Evolutionary conservation across 2,329 filamentous ascomycete species (phyloP), one percentile per base, ranked within the genome.

Genomic region (Herpotrichia juniperi): DNA sequence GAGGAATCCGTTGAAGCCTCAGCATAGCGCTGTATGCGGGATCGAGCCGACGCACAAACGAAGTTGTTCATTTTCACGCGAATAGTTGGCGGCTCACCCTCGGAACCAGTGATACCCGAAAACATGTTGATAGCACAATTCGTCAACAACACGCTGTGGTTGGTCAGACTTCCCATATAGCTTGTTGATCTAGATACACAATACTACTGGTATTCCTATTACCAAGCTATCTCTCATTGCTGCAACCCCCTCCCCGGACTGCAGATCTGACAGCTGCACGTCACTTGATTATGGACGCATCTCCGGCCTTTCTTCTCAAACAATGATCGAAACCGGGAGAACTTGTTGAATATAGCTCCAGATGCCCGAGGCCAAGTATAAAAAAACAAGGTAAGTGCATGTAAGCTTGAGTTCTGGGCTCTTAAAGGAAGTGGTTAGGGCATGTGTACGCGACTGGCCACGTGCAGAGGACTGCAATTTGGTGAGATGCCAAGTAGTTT

Each of bases 271-370:
- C 81, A 1, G 84, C 85, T 17, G 81, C 85, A 2, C 79, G 81
- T 37, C 77, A 83, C 52, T 80, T 87, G 5, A 73, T 87, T 5
- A 69, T 75, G 3, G 75, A 79, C 10, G 78, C 79, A 31, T 76
- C 81, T 2, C 69, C 77, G 0, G 85, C 88, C 0, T 75, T 77
- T 31, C 75, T 89, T 45, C 76, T 88, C 12, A 85, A 89, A 52
- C 81, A 83, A 17, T 78, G 79, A 0, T 63, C 79, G 2, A 86
- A 85, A 62, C 83, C 85, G 0, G 85, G 85, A 26, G 85, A 87
- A 87, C 62, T 83, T 79, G 62, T 86, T 87, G 69, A 88, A 88
- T 69, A 85, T 85, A 0, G 87, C 85, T 0, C 87, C 84, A 0
- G 85, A 85, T 0, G 87, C 87, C 68, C 87, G 86, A 57, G 85